Base-by-base conservation (phyloP, 2,329 filamentous ascomycete species). In the Aspergillus tanneri region DNA sequence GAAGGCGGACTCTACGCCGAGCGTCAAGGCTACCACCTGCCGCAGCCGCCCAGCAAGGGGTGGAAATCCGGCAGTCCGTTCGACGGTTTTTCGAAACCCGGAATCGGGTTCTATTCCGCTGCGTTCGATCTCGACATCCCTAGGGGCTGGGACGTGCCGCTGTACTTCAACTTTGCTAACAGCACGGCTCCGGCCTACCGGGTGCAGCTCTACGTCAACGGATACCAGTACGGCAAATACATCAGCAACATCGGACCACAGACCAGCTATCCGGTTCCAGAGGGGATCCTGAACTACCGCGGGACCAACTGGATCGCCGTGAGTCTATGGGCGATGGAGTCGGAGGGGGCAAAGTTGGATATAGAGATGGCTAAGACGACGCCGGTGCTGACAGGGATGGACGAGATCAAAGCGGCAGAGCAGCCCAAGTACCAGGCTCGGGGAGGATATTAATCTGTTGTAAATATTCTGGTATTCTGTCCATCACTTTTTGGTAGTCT, bases 241-340 rank as follows among this genome's bases (percentile, higher is more conserved):
- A 67, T 70, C n/a, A 84, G 82, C 60, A 85, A 90, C 54, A 75
- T 90, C n/a, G 88, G 88, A 0, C 88, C 88, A 1, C 87, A 92
- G 70, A 82, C 77, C 0, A 74, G 67, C 2, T 91, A 84, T 62
- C 86, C 86, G 1, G 86, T 91, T 0, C 87, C 87, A 0, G 80
- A 89, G 69, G 86, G 86, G 18, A 80, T 91, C 18, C 71, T 89
- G 42, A 79, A 91, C 61, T 87, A 90, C 64, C 73, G 76, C 4
- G 87, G 87, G 0, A 77, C 74, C 24, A 92, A 92, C 57, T 87
- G 80, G 66, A 59, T 91, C 5, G 85, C 79, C 0, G 58, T 92
- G 4, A 82, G 78, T 19, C 62, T 92, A 12, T 91, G 87, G 87
- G 80, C 83, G 0, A 71, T 85, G 45, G 80, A 84, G 32, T 66